phyloP scores from a whole-genome alignment of 2,329 filamentous ascomycete species.

The Beauveria rudraprayagi region DNA sequence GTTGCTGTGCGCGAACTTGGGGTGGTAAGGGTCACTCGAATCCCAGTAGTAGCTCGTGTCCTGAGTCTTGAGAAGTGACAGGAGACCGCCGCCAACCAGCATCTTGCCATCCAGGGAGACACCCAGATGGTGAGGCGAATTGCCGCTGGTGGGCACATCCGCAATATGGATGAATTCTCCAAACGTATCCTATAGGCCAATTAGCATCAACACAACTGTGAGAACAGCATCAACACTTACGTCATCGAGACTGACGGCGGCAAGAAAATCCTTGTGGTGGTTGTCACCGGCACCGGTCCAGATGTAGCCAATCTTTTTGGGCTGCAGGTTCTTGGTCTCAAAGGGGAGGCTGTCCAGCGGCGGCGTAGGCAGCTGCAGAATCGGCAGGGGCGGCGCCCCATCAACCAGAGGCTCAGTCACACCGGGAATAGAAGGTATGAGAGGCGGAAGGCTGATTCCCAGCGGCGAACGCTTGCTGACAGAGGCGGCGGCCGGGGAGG shows the following conservation, averaged over 20 bases:
- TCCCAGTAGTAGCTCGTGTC: slow-evolving; percentile 58
- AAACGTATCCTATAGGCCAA: slow-evolving; percentile 41
- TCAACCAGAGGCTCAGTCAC: slow-evolving; percentile 48
- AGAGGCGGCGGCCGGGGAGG: neutral
- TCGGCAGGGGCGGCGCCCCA: slow-evolving; percentile 45
- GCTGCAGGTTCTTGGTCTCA: slow-evolving; percentile 44
- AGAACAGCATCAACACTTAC: slow-evolving; percentile 18
- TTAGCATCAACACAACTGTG: slow-evolving; percentile 5
- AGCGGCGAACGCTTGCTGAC: slow-evolving; percentile 20
- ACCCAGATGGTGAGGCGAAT: slow-evolving; percentile 52
- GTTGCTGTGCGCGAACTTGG: slow-evolving; percentile 52
- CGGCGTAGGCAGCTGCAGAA: slow-evolving; percentile 52
- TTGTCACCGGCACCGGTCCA: slow-evolving; percentile 56
- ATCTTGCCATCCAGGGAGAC: slow-evolving; percentile 48
- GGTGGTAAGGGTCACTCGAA: slow-evolving; percentile 47
- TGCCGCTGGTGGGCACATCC: slow-evolving; percentile 51
- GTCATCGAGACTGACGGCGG: slow-evolving; percentile 51
- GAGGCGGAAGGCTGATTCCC: slow-evolving; percentile 38
- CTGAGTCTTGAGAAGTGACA: slow-evolving; percentile 52
- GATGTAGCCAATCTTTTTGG: slow-evolving; percentile 60
- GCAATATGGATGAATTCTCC: slow-evolving; percentile 50
- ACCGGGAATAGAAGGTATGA: slow-evolving; percentile 51
- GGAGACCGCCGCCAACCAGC: slow-evolving; percentile 47
- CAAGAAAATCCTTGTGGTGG: slow-evolving; percentile 50
- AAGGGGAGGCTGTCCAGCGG: slow-evolving; percentile 47